These are phyloP conservation scores for Mucor circinelloides DNA, from an alignment of 371 early-diverging fungal genomes.

Conservation along the genomic window DNA sequence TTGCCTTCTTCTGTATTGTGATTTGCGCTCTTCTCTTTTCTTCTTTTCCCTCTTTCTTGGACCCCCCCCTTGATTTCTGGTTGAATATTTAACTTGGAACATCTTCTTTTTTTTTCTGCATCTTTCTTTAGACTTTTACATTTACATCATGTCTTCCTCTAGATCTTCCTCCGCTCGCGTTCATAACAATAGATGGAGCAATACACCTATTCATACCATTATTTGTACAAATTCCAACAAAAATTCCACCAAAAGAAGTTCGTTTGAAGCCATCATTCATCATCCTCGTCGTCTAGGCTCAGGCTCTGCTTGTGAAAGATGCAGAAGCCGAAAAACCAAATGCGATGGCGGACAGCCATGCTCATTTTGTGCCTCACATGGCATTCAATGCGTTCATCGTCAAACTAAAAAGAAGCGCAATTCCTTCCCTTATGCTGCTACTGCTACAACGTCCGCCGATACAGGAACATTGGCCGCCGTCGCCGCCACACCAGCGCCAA, in stretches of 20 bases:
- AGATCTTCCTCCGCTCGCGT: background rate
- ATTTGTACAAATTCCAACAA: background rate
- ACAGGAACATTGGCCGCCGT: background rate
- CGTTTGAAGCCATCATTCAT: background rate
- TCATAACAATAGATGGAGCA: background rate
- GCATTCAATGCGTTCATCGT: constrained; percentile 38
- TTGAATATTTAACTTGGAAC: background rate
- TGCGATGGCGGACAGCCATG: constrained; percentile 51
- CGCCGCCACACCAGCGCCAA: too few relatives aligned
- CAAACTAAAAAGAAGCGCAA: constrained; percentile 25
- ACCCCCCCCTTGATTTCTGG: background rate
- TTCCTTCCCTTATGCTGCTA: background rate
- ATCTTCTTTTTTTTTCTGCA: background rate
- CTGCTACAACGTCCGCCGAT: too few relatives aligned
- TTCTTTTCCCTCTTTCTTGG: too few relatives aligned
- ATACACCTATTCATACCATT: background rate
- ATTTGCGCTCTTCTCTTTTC: background rate
- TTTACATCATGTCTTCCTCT: background rate
- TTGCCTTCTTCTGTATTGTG: background rate
- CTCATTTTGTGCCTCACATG: constrained; percentile 42
- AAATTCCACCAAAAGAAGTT: background rate
- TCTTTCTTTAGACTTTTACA: background rate
- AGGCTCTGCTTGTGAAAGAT: constrained; percentile 49
- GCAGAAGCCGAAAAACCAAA: constrained; percentile 49
- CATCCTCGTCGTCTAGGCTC: constrained; percentile 39